phyloP scores from a whole-genome alignment of 805 yeast species.

The Ogataea degrootiae region DNA sequence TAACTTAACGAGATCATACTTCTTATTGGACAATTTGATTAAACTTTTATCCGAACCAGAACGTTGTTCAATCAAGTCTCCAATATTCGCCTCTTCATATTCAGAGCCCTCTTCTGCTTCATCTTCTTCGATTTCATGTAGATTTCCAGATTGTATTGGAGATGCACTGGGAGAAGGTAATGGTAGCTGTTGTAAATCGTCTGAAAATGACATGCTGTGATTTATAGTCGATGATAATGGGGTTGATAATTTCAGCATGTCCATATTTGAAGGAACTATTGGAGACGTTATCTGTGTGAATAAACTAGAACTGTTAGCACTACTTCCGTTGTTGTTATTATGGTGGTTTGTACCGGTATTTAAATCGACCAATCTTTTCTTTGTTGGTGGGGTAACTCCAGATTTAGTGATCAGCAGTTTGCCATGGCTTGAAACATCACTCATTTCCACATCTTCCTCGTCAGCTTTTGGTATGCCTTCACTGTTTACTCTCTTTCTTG shows the following conservation, averaged over 20 bases:
- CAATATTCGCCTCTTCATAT: not conserved
- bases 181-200: conserved; percentile 42
- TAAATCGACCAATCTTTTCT: conserved; percentile 16
- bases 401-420: conserved; percentile 7
- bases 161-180: conserved; percentile 68
- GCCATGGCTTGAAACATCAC: conserved; percentile 12
- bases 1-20: conserved; percentile 36
- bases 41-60: not conserved
- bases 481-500: conserved; percentile 16
- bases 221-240: conserved; percentile 9
- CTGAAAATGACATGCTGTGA: conserved; percentile 5
- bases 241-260: conserved; percentile 10
- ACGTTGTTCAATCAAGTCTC: not conserved
- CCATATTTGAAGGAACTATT: conserved; percentile 11
- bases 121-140: conserved; percentile 14
- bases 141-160: conserved; percentile 36
- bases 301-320: not conserved
- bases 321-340: not conserved
- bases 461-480: conserved; percentile 7
- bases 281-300: conserved; percentile 13
- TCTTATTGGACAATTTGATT: conserved; percentile 15
- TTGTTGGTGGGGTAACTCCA: conserved; percentile 16
- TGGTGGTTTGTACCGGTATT: not conserved
- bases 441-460: conserved; percentile 16
- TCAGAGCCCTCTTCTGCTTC: conserved; percentile 8